phyloP scores from a whole-genome alignment of 176 grass and related monocot species.

The Lolium rigidum region DNA sequence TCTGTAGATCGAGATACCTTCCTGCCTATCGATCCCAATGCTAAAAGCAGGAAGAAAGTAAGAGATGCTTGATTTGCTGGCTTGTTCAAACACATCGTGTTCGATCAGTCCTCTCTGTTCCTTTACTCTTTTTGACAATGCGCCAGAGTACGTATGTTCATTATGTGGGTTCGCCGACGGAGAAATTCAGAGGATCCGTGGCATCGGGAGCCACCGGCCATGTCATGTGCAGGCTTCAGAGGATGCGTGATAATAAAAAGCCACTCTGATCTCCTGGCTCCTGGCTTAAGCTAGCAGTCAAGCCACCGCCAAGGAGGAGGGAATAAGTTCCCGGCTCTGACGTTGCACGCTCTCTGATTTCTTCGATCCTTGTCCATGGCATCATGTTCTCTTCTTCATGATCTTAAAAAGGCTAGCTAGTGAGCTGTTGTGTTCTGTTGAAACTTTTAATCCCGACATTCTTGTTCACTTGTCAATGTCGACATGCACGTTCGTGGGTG shows the following conservation, averaged over 20 bases:
- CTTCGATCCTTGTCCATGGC: background rate
- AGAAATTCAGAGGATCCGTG: background rate
- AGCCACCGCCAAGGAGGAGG: background rate
- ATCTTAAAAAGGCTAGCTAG: background rate
- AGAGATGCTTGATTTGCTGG: background rate
- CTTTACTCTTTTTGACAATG: background rate
- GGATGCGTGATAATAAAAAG: background rate
- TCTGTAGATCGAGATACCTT: background rate
- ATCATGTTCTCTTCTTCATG: background rate
- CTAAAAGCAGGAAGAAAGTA: background rate
- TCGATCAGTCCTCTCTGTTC: background rate
- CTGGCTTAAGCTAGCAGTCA: background rate
- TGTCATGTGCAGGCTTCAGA: background rate
- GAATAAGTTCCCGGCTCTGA: slow-evolving; percentile 11
- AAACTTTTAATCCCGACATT: background rate
- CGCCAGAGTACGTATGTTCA: background rate
- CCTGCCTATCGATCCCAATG: background rate
- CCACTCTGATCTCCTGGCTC: background rate
- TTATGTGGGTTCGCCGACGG: background rate
- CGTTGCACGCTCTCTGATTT: background rate
- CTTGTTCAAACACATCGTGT: background rate
- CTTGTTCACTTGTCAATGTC: slow-evolving; percentile 6
- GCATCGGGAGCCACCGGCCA: background rate
- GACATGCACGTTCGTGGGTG: background rate
- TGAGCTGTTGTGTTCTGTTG: background rate